Conservation (phyloP, 2,329 filamentous ascomycete species). For the Cryphonectria japonica region DNA sequence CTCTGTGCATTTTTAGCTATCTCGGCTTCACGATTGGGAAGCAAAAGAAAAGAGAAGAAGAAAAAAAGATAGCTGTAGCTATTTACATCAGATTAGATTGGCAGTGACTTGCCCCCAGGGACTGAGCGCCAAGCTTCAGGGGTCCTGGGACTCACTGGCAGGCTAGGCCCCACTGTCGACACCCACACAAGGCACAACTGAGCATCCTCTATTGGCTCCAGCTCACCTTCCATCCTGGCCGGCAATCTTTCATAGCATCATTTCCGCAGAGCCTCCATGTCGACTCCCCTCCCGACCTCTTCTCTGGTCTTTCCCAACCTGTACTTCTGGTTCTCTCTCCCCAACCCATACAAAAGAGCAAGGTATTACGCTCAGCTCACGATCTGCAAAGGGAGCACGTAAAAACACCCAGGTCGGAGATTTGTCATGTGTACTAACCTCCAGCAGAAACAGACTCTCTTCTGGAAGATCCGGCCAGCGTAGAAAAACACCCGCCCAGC, state of each 20-base stretch:
- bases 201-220: constrained; percentile 3
- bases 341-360: constrained; percentile 27
- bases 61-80: not conserved
- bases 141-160: not conserved
- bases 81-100: not conserved
- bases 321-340: constrained; percentile 14
- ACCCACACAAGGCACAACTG: not conserved
- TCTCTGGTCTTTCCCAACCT: constrained; percentile 28
- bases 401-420: constrained; percentile 21
- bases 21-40: not conserved
- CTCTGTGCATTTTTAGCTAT: not conserved
- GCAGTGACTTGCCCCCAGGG: not conserved
- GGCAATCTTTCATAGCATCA: not conserved
- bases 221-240: not conserved
- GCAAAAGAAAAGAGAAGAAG: not conserved
- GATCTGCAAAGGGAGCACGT: constrained; percentile 21
- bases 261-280: constrained; percentile 11
- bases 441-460: constrained; percentile 18
- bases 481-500: not conserved
- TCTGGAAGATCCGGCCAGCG: not conserved
- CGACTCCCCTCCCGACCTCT: not conserved
- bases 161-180: not conserved
- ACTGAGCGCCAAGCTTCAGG: not conserved
- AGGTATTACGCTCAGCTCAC: constrained; percentile 20
- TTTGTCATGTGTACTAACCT: constrained; percentile 26